These are phyloP conservation scores for Candida sanyaensis DNA, from an alignment of 1,139 yeast species.

Conservation along the genomic window DNA sequence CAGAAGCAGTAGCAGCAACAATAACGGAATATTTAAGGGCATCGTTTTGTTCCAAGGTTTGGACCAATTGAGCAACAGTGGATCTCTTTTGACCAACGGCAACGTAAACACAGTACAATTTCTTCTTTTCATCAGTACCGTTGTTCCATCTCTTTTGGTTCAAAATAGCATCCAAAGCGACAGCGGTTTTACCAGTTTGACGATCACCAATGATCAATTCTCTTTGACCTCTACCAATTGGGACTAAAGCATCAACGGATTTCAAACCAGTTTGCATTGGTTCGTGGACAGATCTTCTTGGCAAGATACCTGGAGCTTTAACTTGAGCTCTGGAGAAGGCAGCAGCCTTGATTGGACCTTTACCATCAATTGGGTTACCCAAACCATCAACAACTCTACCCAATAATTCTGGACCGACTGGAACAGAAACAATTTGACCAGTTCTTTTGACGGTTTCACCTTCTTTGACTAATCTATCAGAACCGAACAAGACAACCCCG, in stretches of 20 bases:
- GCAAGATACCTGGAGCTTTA: slow-evolving; percentile 99
- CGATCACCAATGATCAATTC: slow-evolving; percentile 99
- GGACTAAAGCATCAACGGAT: slow-evolving; percentile 98
- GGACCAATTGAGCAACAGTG: slow-evolving; percentile 98
- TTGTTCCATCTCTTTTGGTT: slow-evolving; percentile 99
- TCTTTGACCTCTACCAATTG: slow-evolving; percentile 99
- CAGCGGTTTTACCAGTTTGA: slow-evolving; percentile 99
- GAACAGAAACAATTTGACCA: slow-evolving; percentile 98
- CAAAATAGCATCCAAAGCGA: slow-evolving; percentile 96
- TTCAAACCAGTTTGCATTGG: slow-evolving; percentile 99
- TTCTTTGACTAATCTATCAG: slow-evolving; percentile 97
- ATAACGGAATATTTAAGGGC: slow-evolving; percentile 97
- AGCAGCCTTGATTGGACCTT: slow-evolving; percentile 93
- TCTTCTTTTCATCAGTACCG: slow-evolving; percentile 93
- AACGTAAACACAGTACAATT: slow-evolving; percentile 99
- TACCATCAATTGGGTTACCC: slow-evolving; percentile 99
- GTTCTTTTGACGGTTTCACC: slow-evolving; percentile 99
- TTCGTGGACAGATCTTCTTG: slow-evolving; percentile 98
- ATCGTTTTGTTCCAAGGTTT: slow-evolving; percentile 97
- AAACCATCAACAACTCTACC: slow-evolving; percentile 99
- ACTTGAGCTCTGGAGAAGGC: slow-evolving; percentile 94
- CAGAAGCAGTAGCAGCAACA: slow-evolving; percentile 99
- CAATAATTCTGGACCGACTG: slow-evolving; percentile 96
- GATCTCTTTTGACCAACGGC: slow-evolving; percentile 99
- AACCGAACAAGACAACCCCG: slow-evolving; percentile 99